Percentiles rank a stretch among this genome's conserved stretches.
phyloP scores from a whole-genome alignment of 495 filamentous ascomycete species.

The Trichoderma erinaceum region DNA sequence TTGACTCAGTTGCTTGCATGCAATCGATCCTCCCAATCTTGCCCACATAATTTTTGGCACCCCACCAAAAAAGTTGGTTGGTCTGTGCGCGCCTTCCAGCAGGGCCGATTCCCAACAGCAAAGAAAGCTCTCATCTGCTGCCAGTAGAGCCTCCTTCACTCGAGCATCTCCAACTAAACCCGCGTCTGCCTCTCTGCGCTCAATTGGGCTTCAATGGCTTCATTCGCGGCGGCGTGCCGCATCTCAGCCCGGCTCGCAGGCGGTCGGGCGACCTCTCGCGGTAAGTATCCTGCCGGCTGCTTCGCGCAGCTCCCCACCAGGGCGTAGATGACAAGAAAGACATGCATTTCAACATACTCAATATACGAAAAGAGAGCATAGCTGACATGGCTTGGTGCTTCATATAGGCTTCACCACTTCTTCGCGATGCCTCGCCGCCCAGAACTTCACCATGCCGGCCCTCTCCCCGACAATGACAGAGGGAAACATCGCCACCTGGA shows the following conservation, averaged over 20 bases:
- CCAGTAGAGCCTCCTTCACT: not conserved
- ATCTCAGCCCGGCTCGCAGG: slow-evolving; percentile 11
- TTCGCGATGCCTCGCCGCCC: slow-evolving; percentile 53
- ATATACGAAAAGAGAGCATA: slow-evolving; percentile 13
- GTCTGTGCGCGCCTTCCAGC: slow-evolving; percentile 11
- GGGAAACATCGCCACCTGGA: slow-evolving; percentile 72
- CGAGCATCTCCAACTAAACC: not conserved
- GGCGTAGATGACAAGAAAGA: slow-evolving; percentile 48
- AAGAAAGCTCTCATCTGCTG: slow-evolving; percentile 2
- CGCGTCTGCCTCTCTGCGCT: slow-evolving; percentile 3
- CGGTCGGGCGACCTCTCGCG: not conserved
- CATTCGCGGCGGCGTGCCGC: slow-evolving; percentile 15
- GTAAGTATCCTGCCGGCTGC: slow-evolving; percentile 3
- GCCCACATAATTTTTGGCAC: not conserved
- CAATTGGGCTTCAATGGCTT: slow-evolving; percentile 15
- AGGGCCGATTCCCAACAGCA: slow-evolving; percentile 8
- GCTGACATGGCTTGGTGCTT: not conserved
- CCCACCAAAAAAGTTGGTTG: slow-evolving; percentile 13
- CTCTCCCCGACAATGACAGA: slow-evolving; percentile 84
- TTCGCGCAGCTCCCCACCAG: slow-evolving; percentile 28
- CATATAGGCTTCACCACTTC: slow-evolving; percentile 56
- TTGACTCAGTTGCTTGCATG: no score
- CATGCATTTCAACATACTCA: slow-evolving; percentile 31
- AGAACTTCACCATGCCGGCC: slow-evolving; percentile 82
- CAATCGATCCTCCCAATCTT: no score